phyloP scores from a whole-genome alignment of 2,329 filamentous ascomycete genomes.

The Xylaria sp. region DNA sequence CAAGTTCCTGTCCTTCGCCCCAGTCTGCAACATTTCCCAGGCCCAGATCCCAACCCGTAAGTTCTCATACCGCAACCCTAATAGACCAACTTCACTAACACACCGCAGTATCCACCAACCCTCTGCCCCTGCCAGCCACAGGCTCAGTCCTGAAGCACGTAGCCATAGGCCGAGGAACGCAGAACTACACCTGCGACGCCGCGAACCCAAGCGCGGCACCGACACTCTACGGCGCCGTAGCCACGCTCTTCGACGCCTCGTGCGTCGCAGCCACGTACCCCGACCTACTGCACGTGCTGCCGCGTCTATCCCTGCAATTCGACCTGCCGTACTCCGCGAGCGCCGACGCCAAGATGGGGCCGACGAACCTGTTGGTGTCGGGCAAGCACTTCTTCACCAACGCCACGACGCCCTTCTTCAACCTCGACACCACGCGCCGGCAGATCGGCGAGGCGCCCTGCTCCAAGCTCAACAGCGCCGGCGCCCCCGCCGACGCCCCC shows the following conservation, averaged over 20 bases:
- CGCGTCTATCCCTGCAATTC: conserved; percentile 71
- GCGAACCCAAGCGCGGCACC: conserved; percentile 66
- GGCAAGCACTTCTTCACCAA: conserved; percentile 84
- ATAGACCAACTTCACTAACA: conserved; percentile 32
- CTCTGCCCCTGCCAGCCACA: conserved; percentile 64
- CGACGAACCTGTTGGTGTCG: conserved; percentile 67
- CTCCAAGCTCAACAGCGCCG: conserved; percentile 63
- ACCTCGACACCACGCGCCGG: conserved; percentile 64
- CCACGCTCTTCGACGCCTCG: conserved; percentile 85
- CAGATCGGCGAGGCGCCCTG: conserved; percentile 67
- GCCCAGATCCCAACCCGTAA: conserved; percentile 58
- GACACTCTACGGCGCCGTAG: conserved; percentile 72
- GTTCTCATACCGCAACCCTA: conserved; percentile 27
- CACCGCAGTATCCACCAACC: conserved; percentile 52
- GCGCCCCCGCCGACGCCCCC: conserved; percentile 67
- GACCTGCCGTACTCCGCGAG: conserved; percentile 48
- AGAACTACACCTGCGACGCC: conserved; percentile 88
- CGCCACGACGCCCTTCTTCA: conserved; percentile 76
- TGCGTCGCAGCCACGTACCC: conserved; percentile 77
- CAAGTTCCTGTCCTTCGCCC: conserved; percentile 48
- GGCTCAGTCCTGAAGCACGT: conserved; percentile 76
- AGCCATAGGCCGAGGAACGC: conserved; percentile 83
- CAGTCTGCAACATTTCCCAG: conserved; percentile 60
- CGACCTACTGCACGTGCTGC: conserved; percentile 67
- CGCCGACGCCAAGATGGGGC: conserved; percentile 48